phyloP scores from a whole-genome alignment of 2,329 filamentous ascomycete species.

The Rhynchosporium graminicola region DNA sequence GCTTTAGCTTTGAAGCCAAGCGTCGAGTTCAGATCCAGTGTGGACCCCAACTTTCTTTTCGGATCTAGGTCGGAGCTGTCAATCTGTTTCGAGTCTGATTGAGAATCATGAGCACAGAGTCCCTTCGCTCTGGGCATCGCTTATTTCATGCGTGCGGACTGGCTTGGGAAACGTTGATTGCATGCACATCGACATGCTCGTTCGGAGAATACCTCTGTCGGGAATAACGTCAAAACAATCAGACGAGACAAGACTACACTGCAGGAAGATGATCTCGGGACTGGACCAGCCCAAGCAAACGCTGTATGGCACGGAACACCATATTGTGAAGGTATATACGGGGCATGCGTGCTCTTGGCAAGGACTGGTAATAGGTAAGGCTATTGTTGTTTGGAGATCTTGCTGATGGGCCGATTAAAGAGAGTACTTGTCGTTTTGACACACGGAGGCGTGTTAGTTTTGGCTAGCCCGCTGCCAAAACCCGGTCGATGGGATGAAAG shows the following conservation, averaged over 20 bases:
- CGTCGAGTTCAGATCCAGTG: constrained; percentile 1
- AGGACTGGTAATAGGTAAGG: constrained; percentile 22
- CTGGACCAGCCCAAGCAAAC: not conserved
- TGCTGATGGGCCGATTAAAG: not conserved
- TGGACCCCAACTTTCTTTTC: not conserved
- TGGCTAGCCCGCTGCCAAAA: not conserved
- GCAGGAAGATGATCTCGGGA: constrained; percentile 1
- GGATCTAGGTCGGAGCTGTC: not conserved
- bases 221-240: constrained; percentile 7
- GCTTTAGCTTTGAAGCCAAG: not conserved
- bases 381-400: constrained; percentile 33
- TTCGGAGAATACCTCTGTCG: constrained; percentile 6
- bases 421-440: not conserved
- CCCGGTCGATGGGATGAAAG: not conserved
- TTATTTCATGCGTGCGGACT: not conserved
- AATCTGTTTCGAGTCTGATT: constrained; percentile 3
- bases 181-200: constrained; percentile 2
- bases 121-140: not conserved
- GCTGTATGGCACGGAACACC: not conserved
- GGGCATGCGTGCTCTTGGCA: constrained; percentile 1
- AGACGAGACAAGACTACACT: constrained; percentile 4
- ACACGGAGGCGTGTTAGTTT: not conserved
- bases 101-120: not conserved
- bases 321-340: not conserved
- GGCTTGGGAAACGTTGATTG: not conserved